Conservation (phyloP, 1,284 basidiomycete genomes). For the Pascua sp. region DNA sequence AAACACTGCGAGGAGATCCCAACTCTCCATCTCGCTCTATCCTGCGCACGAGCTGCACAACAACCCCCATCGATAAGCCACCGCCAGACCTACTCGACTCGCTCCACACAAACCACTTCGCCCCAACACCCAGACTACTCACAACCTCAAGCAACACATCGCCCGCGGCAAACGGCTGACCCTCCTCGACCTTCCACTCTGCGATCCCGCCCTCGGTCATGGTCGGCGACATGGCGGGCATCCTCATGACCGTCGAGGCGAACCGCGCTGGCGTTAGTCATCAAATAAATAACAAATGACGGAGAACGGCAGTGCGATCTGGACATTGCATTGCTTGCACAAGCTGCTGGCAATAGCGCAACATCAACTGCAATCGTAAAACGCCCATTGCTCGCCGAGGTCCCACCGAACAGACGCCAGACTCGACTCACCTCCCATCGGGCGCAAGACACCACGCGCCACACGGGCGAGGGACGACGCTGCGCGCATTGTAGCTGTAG, state of each 20-base stretch:
- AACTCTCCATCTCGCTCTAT: neutral
- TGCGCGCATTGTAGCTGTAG: too few species aligned
- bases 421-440: too few species aligned
- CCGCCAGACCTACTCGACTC: neutral
- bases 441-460: too few species aligned
- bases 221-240: constrained; percentile 98
- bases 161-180: constrained; percentile 76
- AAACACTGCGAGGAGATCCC: neutral
- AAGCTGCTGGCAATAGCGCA: too few species aligned
- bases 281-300: neutral
- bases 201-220: constrained; percentile 97
- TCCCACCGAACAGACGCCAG: too few species aligned
- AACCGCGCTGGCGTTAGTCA: neutral
- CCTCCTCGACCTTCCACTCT: constrained; percentile 87
- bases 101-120: neutral
- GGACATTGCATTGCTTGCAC: too few species aligned
- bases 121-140: constrained; percentile 42
- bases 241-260: constrained; percentile 63
- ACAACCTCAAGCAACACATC: constrained; percentile 94
- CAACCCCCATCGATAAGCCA: too few species aligned
- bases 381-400: too few species aligned
- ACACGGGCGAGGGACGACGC: too few species aligned
- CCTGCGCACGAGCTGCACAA: neutral
- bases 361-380: too few species aligned
- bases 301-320: too few species aligned